phyloP scores from a whole-genome alignment of 768 basidiomycete genomes.

The Phlegmacium glaucopus region DNA sequence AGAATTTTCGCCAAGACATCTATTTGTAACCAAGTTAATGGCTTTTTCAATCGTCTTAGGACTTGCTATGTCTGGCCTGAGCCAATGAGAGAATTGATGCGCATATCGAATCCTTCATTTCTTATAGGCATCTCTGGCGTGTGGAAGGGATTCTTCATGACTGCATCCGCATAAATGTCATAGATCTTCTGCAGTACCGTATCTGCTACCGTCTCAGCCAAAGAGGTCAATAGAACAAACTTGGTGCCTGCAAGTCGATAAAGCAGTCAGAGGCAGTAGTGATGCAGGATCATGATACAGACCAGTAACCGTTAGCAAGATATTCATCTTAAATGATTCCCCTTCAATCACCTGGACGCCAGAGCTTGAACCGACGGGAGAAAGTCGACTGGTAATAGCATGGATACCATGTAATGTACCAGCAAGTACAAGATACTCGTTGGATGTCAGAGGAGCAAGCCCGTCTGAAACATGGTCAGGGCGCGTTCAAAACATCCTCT shows the following conservation, averaged over 20 bases:
- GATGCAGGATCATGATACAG: constrained; percentile 8
- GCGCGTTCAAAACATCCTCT: constrained; percentile 4
- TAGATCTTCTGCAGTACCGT: constrained; percentile 80
- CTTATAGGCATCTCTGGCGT: constrained; percentile 99
- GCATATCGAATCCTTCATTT: constrained; percentile 80
- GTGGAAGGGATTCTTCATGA: constrained; percentile 99
- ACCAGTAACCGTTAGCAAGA: constrained; percentile 91
- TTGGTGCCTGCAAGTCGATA: constrained; percentile 69
- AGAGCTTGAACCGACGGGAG: constrained; percentile 77
- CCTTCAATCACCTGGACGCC: constrained; percentile 95
- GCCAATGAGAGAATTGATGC: constrained; percentile 60
- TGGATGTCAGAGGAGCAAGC: constrained; percentile 85
- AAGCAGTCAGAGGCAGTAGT: background rate
- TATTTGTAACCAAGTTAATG: too few species aligned
- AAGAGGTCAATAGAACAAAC: constrained; percentile 88
- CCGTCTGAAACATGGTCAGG: constrained; percentile 59
- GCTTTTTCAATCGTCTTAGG: too few species aligned
- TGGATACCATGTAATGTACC: constrained; percentile 98
- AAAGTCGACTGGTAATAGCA: constrained; percentile 92
- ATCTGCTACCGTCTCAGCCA: constrained; percentile 68
- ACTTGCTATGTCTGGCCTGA: constrained; percentile 27
- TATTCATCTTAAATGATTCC: constrained; percentile 92
- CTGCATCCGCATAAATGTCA: constrained; percentile 90
- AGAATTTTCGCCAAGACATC: too few species aligned
- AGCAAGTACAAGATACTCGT: constrained; percentile 93